These are phyloP conservation scores for Arthrobotrys sphaeroides DNA, from an alignment of 2,329 filamentous ascomycete genomes.

Conservation along the genomic window DNA sequence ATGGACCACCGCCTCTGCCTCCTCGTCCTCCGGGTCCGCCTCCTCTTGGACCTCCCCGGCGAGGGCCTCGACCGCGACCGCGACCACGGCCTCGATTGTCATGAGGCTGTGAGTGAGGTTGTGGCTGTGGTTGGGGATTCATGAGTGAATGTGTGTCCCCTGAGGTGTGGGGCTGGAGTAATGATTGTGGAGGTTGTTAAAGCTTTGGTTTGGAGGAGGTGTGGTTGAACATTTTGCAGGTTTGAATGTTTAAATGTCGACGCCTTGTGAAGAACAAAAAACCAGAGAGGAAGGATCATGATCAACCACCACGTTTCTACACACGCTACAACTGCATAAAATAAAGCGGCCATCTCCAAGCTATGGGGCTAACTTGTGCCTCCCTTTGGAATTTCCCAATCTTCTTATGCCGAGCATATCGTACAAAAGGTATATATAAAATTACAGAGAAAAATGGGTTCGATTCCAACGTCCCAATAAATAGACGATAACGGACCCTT, in stretches of 20 bases:
- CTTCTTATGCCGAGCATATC: neutral
- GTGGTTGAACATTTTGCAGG: neutral
- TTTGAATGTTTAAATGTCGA: neutral
- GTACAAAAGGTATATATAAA: conserved; percentile 3
- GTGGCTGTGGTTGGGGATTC: conserved; percentile 1
- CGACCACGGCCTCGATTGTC: neutral
- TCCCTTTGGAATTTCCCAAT: neutral
- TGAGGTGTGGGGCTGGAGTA: neutral
- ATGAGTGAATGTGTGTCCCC: neutral
- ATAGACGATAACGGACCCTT: too few relatives aligned
- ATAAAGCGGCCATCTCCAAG: neutral
- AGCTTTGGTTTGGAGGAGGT: too few relatives aligned
- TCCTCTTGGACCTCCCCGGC: neutral
- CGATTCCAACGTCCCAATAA: neutral
- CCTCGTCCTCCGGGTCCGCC: too few relatives aligned
- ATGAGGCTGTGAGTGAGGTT: neutral
- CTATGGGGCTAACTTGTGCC: neutral
- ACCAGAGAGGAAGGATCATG: too few relatives aligned
- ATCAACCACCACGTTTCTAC: neutral
- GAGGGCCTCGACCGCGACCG: neutral
- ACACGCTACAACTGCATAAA: too few relatives aligned
- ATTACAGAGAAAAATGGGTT: neutral
- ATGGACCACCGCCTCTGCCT: conserved; percentile 50
- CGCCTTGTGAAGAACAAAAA: neutral
- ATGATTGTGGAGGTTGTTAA: neutral